Base-by-base conservation (phyloP, 148 eudicot species). In the Persicaria maculosa region DNA sequence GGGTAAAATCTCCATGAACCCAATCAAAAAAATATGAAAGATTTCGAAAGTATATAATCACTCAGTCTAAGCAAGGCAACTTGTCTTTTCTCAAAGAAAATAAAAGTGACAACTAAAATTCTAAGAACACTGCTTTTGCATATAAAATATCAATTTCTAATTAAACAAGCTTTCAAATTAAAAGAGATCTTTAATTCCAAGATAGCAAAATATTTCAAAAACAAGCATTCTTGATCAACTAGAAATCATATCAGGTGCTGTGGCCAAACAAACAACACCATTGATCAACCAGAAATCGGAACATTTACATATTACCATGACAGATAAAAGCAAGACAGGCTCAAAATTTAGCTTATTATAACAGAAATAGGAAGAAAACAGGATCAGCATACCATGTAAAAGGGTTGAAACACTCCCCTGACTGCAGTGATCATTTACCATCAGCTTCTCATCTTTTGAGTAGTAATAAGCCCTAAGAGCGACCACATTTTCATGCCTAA, bases 401-500 rank as follows among this genome's bases (percentile, higher is more conserved):
- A 92, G 77, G 12, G 89, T 79, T 47, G 92, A 86, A 74, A 90
- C 81, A 55, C 98, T 95, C 40, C 98, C 98, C 25, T 76, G 85
- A 70, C 80, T 77, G 82, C 85, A 86, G 46, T 83, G 86, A 79
- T 95, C 98, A 75, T 84, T 86, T 0, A 95, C 98, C 85, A 90
- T 83, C 22, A 95, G 87, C 81, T 95, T 95, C 85, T 95, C 98
- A 74, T 95, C 98, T 73, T 90, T 95, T 4, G 97, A 90, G 77
- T 92, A 90, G 72, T 90, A 95, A 84, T 90, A 95, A 47, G 98
- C 98, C 81, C 97, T 80, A 25, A 95, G 88, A 25, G 92, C 92
- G 19, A 87, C 86, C 50, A 86, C 89, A 79, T 95, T 95, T 62
- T 86, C 88, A 48, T 95, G 98, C 85, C 87, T 90, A 65, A 92